Conservation (phyloP, 805 yeast species). For the Candida ulmi region DNA sequence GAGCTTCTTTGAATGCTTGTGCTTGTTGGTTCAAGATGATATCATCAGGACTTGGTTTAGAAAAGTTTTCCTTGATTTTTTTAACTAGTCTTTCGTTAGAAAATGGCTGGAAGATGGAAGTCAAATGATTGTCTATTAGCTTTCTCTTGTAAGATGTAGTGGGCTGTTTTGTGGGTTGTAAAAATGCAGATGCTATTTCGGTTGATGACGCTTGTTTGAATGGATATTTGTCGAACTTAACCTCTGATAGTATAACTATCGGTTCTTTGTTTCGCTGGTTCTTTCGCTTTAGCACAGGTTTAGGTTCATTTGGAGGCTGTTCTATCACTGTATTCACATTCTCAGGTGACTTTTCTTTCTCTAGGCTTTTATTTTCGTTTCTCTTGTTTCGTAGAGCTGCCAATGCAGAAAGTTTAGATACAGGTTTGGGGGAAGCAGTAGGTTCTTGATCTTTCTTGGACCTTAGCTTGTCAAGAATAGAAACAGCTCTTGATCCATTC, state of each 20-base stretch:
- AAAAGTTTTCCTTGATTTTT: slow-evolving; percentile 45
- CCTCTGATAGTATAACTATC: neutral
- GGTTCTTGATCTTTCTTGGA: neutral
- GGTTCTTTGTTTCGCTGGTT: neutral
- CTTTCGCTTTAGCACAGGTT: neutral
- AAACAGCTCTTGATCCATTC: slow-evolving; percentile 2
- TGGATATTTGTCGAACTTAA: slow-evolving; percentile 2
- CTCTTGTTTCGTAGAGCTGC: slow-evolving; percentile 1
- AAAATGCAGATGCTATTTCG: neutral
- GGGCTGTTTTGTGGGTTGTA: neutral
- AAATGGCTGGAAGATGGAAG: slow-evolving; percentile 28
- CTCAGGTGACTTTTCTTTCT: too few species aligned
- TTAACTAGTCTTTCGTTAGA: slow-evolving; percentile 34
- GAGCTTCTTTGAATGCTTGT: slow-evolving; percentile 32
- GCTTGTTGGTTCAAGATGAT: slow-evolving; percentile 54
- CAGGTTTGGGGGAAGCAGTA: neutral
- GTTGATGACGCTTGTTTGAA: neutral
- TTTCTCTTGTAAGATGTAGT: slow-evolving; percentile 15
- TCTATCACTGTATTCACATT: too few species aligned
- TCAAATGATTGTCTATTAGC: slow-evolving; percentile 21
- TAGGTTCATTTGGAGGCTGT: too few species aligned
- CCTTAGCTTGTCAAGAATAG: slow-evolving; percentile 19
- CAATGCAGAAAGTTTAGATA: neutral
- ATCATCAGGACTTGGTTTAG: slow-evolving; percentile 82
- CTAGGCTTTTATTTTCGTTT: neutral